Base-by-base conservation (phyloP, 345 rosid genomes). In the Eucalyptus paniculata region DNA sequence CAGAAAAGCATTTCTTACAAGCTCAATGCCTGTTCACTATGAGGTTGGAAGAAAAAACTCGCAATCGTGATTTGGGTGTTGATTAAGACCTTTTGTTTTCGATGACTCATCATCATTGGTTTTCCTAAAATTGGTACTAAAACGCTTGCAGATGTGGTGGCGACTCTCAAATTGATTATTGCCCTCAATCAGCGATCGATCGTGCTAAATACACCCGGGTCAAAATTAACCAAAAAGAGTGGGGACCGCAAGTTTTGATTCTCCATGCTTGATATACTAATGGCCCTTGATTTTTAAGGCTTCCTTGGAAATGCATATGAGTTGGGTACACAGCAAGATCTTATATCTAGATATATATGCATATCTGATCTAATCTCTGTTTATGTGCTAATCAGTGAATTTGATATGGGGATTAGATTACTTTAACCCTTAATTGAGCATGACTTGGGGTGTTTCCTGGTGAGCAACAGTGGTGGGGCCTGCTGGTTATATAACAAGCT, bases 401-500 rank as follows among this genome's bases (percentile, higher is more conserved):
- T 72, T 37, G 82, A 72, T 19, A 37, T 37, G 45, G 15, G 45
- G 28, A 72, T 72, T 19, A 37, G 12, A 72, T 72, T 37, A 62
- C 23, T 69, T 40, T 58, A 65, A 47, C 50, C 26, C 42, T 77
- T 50, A 86, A 32, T 86, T 47, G 37, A 17, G 23, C 12, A 16
- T 28, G 54, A 28, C 34, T 42, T 32, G 19, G 42, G 88, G 62
- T 93, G 93, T 85, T 90, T 90, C 94, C 94, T 83, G 26, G 69
- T 87, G 86, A 90, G 92, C 89, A 90, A 88, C 93, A 92, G 28
- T 45, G 54, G 91, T 88, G 51, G 91, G 94, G 34, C 93, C 77
- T 89, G 92, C 86, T 53, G 91, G 90, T 83, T 81, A 44, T 30
- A 3, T n/a, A 54, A 44, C 86, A 54, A 91, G 51, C 80, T 67